Base-by-base conservation (phyloP, 805 yeast species). In the Candida parachauliodes region DNA sequence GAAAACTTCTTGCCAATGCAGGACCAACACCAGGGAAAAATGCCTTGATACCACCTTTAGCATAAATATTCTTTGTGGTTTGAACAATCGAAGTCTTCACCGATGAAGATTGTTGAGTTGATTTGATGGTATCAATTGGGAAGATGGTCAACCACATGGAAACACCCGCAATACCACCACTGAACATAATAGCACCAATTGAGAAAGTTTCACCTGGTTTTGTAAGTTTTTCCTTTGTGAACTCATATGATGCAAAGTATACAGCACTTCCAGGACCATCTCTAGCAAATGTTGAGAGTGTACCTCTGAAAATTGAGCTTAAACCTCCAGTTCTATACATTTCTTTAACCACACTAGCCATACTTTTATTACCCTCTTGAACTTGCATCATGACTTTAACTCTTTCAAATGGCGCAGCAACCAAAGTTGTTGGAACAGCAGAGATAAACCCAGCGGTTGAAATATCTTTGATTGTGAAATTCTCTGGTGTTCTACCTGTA, bases 11-110 rank as follows among this genome's bases (percentile, higher is more conserved):
- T 18, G 88, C 77, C 54, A 91, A 68, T 2, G 98, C 98, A 5
- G 98, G 97, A 0, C 96, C 97, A 17, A 91, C 72, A 40, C 98
- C 98, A 2, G 98, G 98, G 86, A 89, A 91, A 65, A 91, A 91
- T 0, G 94, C 96, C 57, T 80, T 83, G 47, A 88, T 47, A 18
- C 97, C 97, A 16, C 89, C 91, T 45, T 76, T 76, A 5, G 65
- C 58, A 57, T 88, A 88, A 34, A 91, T 82, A 37, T 74, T 68
- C 40, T 67, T 65, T 7, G 96, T 77, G 24, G 88, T 88, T 42
- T 75, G 75, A 2, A 67, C 57, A 58, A 88, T 78, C 14, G 84
- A 72, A 12, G 71, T 60, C 40, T 57, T 69, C 19, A 66, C 61
- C 43, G 74, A 68, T 14, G 85, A 76, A 3, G 86, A 74, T 54